Conservation (phyloP, 139 green algal species). For the Chlorella sp. region DNA sequence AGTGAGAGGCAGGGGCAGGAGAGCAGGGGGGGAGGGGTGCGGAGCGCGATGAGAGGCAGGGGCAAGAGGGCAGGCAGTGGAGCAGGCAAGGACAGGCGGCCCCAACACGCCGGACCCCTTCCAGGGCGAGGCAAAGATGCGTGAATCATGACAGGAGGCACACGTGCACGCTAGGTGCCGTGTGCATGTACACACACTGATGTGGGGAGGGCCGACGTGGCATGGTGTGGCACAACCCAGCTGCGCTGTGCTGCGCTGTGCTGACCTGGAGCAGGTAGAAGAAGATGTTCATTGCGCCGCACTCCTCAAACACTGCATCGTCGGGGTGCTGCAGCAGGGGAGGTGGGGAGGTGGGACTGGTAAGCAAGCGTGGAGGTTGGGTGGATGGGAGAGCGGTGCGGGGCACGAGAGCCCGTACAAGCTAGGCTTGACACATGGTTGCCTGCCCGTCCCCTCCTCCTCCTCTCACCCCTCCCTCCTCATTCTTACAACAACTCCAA, state of each 20-base stretch:
- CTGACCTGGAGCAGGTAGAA: slow-evolving; percentile 71
- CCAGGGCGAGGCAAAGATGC: too few species aligned
- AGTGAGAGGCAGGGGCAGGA: neutral
- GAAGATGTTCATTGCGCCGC: slow-evolving; percentile 90
- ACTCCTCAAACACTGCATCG: slow-evolving; percentile 64
- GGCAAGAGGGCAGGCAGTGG: neutral
- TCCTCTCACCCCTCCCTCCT: too few species aligned
- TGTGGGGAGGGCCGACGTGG: too few species aligned
- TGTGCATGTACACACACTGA: neutral
- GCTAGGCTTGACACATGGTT: neutral
- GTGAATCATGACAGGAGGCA: too few species aligned
- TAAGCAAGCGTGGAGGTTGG: neutral
- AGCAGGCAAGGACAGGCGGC: neutral
- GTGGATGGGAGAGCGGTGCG: neutral
- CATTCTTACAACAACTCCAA: too few species aligned
- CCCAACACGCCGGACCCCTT: too few species aligned
- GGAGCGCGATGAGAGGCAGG: neutral
- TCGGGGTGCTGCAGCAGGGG: slow-evolving; percentile 21
- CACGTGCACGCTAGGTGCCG: too few species aligned
- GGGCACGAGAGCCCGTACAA: neutral
- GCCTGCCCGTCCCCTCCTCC: neutral
- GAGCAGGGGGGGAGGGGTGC: neutral
- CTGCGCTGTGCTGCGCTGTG: neutral
- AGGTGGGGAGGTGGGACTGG: too few species aligned
- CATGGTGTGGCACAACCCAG: too few species aligned